phyloP scores from a whole-genome alignment of 805 yeast species.

The Kregervanrija fluxuum region DNA sequence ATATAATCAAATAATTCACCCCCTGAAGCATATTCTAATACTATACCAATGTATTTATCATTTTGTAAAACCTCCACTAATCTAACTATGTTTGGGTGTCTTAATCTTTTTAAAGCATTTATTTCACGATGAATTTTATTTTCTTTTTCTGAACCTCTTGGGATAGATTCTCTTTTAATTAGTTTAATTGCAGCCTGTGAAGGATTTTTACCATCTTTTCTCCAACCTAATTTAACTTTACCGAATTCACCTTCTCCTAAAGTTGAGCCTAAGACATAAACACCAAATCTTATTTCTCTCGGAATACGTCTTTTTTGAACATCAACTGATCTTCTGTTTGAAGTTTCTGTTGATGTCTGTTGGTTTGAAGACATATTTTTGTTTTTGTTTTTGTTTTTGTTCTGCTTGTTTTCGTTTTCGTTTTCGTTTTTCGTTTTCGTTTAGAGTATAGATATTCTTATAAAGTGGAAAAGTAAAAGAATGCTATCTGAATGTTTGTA shows the following conservation, averaged over 20 bases:
- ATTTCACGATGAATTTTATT: constrained; percentile 89
- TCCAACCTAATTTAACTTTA: constrained; percentile 94
- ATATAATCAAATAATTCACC: constrained; percentile 95
- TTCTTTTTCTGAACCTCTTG: constrained; percentile 79
- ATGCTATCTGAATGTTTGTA: too few species aligned
- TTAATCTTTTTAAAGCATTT: constrained; percentile 74
- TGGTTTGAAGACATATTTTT: not conserved
- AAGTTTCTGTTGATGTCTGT: too few species aligned
- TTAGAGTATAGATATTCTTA: too few species aligned
- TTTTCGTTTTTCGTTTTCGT: too few species aligned
- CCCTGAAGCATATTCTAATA: constrained; percentile 93
- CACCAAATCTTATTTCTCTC: constrained; percentile 79
- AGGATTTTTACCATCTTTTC: constrained; percentile 71
- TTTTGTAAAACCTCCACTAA: constrained; percentile 89
- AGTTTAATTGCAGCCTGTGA: constrained; percentile 91
- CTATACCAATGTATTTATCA: constrained; percentile 94
- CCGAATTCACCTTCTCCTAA: constrained; percentile 98
- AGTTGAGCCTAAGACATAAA: constrained; percentile 85
- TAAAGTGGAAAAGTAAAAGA: too few species aligned
- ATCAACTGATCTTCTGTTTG: constrained; percentile 6
- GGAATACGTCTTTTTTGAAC: constrained; percentile 21
- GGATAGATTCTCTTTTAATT: constrained; percentile 82
- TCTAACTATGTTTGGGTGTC: constrained; percentile 90
- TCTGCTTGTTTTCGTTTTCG: too few species aligned
- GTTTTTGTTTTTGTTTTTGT: too few species aligned